These are phyloP conservation scores for Cenchrus americanus DNA, from an alignment of 176 grass and related monocot genomes.

Conservation along the genomic window DNA sequence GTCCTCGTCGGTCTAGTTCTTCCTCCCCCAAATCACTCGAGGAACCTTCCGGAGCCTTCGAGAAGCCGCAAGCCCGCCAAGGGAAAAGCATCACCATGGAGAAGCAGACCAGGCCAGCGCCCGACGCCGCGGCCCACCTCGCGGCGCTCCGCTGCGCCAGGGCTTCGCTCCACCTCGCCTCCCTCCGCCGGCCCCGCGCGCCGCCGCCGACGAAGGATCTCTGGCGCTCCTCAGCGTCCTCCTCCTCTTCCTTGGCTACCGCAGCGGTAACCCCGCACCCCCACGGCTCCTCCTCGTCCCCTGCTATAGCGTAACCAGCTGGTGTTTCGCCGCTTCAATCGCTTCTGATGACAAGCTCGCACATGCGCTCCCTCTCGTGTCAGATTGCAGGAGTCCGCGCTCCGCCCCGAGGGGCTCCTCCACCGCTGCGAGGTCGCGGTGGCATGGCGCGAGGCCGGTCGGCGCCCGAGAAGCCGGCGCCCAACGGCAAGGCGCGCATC, in stretches of 20 bases:
- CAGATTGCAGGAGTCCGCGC: constrained; percentile 6
- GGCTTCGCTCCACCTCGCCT: constrained; percentile 17
- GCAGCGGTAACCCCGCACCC: constrained; percentile 6
- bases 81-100: constrained; percentile 26
- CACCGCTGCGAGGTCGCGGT: constrained; percentile 24
- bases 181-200: constrained; percentile 10
- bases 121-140: constrained; percentile 21
- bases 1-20: background rate
- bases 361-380: background rate
- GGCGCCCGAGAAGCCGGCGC: background rate
- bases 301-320: background rate
- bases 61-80: background rate
- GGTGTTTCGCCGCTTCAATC: background rate
- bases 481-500: background rate
- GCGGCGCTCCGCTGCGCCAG: constrained; percentile 45
- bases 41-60: constrained; percentile 19
- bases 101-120: constrained; percentile 30
- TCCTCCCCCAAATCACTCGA: no score
- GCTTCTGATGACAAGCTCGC: background rate
- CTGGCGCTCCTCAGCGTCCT: background rate
- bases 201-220: background rate
- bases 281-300: background rate
- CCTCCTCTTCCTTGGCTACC: background rate
- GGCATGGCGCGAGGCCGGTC: constrained; percentile 30
- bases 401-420: constrained; percentile 1